Conservation (phyloP, 1,139 yeast species). For the Debaryomyces sp. region DNA sequence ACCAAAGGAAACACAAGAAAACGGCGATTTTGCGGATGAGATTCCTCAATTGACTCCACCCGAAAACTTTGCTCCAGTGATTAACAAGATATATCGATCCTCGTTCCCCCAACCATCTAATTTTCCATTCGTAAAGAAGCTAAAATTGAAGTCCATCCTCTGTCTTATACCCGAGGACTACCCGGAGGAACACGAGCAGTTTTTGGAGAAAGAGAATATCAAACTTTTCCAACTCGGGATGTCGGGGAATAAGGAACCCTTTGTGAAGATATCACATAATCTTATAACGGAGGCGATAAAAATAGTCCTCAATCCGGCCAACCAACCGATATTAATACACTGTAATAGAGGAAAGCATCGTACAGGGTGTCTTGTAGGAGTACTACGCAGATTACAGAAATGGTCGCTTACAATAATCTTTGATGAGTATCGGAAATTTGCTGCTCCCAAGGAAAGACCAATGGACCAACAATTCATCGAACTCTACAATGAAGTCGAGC, state of each 20-base stretch:
- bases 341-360: conserved; percentile 97
- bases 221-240: conserved; percentile 83
- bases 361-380: conserved; percentile 95
- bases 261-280: conserved; percentile 79
- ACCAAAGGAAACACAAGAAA: conserved; percentile 23
- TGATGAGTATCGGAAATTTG: conserved; percentile 92
- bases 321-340: conserved; percentile 90
- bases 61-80: conserved; percentile 87
- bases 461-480: conserved; percentile 95
- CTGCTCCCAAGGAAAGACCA: conserved; percentile 93
- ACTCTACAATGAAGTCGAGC: conserved; percentile 69
- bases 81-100: conserved; percentile 78
- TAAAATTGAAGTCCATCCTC: conserved; percentile 71
- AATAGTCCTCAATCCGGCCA: conserved; percentile 77
- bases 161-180: conserved; percentile 74
- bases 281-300: conserved; percentile 80
- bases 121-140: conserved; percentile 64
- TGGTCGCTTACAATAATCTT: conserved; percentile 95
- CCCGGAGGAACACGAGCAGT: conserved; percentile 22
- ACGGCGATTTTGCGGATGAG: conserved; percentile 10
- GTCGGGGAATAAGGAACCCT: conserved; percentile 96
- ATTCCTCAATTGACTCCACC: conserved; percentile 61
- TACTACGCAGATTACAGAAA: conserved; percentile 80
- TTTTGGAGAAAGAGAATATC: conserved; percentile 62
- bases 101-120: conserved; percentile 88